phyloP scores from a whole-genome alignment of 441 rosid species.

The Erodium moschatum region DNA sequence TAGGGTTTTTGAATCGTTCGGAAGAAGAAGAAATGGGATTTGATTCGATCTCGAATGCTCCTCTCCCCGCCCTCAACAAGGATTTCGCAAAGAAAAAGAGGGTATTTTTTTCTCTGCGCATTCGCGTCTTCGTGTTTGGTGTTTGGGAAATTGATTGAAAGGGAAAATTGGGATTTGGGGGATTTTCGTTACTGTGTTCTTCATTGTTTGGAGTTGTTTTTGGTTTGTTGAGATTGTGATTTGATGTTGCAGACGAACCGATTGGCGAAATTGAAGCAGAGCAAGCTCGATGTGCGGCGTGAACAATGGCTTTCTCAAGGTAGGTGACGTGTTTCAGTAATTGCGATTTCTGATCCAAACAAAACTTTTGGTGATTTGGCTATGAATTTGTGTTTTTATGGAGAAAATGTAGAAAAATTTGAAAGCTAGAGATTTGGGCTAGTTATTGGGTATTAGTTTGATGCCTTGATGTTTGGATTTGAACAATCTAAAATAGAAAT shows the following conservation, averaged over 20 bases:
- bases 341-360: too few relatives aligned
- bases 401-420: not conserved
- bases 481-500: not conserved
- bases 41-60: slow-evolving; percentile 33
- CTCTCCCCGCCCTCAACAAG: slow-evolving; percentile 26
- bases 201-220: not conserved
- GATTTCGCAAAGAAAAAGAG: slow-evolving; percentile 39
- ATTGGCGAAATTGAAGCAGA: slow-evolving; percentile 40
- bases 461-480: not conserved
- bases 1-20: not conserved
- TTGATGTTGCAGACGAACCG: slow-evolving; percentile 30
- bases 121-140: not conserved
- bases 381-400: not conserved
- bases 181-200: not conserved
- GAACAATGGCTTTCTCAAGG: slow-evolving; percentile 52
- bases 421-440: not conserved
- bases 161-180: not conserved
- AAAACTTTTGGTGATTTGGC: slow-evolving; percentile 5
- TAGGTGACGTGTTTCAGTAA: not conserved
- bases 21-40: slow-evolving; percentile 26
- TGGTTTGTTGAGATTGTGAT: not conserved
- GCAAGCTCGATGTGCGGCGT: slow-evolving; percentile 45
- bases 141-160: not conserved
- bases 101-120: slow-evolving; percentile 18
- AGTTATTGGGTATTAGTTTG: not conserved